A percentile compares a stretch with the other conserved stretches of the same genome.
Evolutionary conservation across 306 rosid species (phyloP).

Genomic region (Crotalaria pallida): DNA sequence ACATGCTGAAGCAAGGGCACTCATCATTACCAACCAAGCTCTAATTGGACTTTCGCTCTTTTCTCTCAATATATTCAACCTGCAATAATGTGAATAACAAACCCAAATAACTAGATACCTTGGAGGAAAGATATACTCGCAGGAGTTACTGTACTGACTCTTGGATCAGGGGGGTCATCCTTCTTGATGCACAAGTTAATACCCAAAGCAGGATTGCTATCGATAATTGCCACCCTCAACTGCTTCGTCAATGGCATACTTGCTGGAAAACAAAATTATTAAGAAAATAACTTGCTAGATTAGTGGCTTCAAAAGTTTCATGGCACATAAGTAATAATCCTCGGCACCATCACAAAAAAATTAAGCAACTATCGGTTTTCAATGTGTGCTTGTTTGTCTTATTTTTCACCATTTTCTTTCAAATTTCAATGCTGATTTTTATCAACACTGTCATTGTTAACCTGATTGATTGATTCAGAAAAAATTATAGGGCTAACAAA

Average conservation of each 20-base stretch:
- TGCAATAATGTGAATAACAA: neutral
- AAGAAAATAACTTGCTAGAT: constrained; percentile 6
- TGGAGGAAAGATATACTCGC: constrained; percentile 71
- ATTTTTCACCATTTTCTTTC: neutral
- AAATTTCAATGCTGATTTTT: neutral
- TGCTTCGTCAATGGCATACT: constrained; percentile 87
- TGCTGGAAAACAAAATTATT: constrained; percentile 46
- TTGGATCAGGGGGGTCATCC: constrained; percentile 83
- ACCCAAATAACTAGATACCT: constrained; percentile 47
- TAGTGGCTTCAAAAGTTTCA: neutral
- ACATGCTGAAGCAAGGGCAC: neutral
- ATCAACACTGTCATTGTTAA: neutral
- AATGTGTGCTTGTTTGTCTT: neutral
- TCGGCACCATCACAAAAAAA: constrained; percentile 1
- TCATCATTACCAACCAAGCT: neutral
- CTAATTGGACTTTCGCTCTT: neutral
- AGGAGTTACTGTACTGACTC: constrained; percentile 94
- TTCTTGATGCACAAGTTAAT: constrained; percentile 48
- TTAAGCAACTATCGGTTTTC: neutral
- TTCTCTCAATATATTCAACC: neutral
- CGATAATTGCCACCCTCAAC: constrained; percentile 85
- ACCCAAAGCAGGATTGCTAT: constrained; percentile 80
- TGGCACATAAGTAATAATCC: neutral
- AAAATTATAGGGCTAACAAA: neutral
- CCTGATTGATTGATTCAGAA: neutral